Evolutionary conservation across 169 alveolate genomes (phyloP).

Genomic region (Cryptosporidium muris): DNA sequence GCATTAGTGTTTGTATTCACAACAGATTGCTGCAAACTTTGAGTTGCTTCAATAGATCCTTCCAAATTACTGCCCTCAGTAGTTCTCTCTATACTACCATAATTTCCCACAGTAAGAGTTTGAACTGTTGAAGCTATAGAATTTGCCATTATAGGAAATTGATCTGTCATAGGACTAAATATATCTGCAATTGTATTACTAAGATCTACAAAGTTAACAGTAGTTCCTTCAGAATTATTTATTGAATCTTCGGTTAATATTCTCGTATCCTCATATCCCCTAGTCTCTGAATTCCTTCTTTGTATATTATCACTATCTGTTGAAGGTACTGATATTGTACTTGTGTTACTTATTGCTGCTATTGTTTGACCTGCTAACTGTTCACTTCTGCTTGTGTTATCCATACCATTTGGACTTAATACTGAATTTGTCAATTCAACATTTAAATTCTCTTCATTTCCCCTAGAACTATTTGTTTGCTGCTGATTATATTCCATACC

Average conservation of each 20-base stretch:
- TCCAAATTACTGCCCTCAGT: not conserved
- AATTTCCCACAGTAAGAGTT: constrained; percentile 8
- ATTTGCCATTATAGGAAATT: constrained; percentile 38
- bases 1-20: no score
- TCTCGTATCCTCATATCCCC: not conserved
- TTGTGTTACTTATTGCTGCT: no score
- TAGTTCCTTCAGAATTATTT: not conserved
- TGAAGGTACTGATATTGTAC: not conserved
- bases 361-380: no score
- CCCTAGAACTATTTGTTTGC: no score
- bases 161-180: constrained; percentile 19
- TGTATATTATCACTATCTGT: not conserved
- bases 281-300: constrained; percentile 5
- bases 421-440: no score
- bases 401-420: no score
- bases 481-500: no score
- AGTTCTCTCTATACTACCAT: not conserved
- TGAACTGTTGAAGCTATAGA: constrained; percentile 22
- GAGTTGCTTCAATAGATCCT: constrained; percentile 16
- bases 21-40: not conserved
- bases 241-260: not conserved
- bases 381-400: no score
- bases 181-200: constrained; percentile 15
- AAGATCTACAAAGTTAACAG: constrained; percentile 4
- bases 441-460: no score